Percentiles rank a stretch among this genome's conserved stretches.
Conservation (phyloP, 345 rosid species). For the Lumnitzera littorea region DNA sequence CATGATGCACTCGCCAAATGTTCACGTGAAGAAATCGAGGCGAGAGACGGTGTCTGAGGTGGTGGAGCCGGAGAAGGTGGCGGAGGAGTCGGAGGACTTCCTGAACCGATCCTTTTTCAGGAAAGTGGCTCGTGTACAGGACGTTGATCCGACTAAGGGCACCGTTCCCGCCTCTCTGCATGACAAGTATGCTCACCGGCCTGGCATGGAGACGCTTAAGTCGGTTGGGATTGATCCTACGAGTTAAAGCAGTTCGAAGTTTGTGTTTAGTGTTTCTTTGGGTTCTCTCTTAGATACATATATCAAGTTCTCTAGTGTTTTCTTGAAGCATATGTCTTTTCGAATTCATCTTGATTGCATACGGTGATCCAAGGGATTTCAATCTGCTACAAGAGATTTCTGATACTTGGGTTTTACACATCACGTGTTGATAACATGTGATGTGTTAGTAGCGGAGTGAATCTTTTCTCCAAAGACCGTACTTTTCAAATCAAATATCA, state of each 20-base stretch:
- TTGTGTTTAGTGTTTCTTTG: too few relatives aligned
- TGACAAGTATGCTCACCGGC: conserved; percentile 21
- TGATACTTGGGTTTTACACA: too few relatives aligned
- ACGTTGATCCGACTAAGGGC: conserved; percentile 6
- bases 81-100: conserved; percentile 42
- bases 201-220: conserved; percentile 37
- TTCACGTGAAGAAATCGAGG: conserved; percentile 55
- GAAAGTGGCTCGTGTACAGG: conserved; percentile 57
- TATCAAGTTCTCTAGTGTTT: too few relatives aligned
- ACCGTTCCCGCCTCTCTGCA: conserved; percentile 5
- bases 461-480: too few relatives aligned
- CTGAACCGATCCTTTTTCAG: conserved; percentile 50
- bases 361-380: too few relatives aligned
- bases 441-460: too few relatives aligned
- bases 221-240: conserved; percentile 52
- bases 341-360: too few relatives aligned
- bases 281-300: too few relatives aligned
- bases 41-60: conserved; percentile 68
- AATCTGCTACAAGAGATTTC: too few relatives aligned
- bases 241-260: not conserved
- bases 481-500: too few relatives aligned
- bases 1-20: conserved; percentile 43
- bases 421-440: too few relatives aligned
- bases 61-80: conserved; percentile 55
- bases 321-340: too few relatives aligned